These are phyloP conservation scores for Citrus unshiu DNA, from an alignment of 345 rosid species.

Conservation along the genomic window DNA sequence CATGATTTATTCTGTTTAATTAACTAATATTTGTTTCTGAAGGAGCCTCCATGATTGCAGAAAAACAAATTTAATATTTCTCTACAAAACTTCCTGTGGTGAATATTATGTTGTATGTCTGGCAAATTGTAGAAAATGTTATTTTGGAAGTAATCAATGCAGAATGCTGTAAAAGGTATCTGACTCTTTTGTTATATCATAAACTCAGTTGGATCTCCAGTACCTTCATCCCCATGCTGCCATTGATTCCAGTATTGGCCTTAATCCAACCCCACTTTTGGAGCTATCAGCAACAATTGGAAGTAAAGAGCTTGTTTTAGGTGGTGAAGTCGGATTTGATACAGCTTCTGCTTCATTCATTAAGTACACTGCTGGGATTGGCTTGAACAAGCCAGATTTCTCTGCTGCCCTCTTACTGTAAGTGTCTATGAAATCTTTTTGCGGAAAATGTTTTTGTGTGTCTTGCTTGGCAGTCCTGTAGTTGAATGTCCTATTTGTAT, in stretches of 20 bases:
- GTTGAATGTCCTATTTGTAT: neutral
- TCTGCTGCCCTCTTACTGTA: constrained; percentile 65
- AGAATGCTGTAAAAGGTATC: neutral
- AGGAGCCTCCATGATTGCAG: neutral
- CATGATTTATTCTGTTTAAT: neutral
- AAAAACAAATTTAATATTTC: neutral
- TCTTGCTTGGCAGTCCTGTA: neutral
- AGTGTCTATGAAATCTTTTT: constrained; percentile 23
- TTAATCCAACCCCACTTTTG: constrained; percentile 67
- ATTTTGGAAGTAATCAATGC: neutral
- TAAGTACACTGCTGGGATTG: constrained; percentile 69
- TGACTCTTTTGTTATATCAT: constrained; percentile 10
- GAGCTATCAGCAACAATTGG: constrained; percentile 80
- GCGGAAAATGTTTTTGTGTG: neutral
- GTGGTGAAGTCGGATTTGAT: constrained; percentile 79
- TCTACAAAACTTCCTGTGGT: neutral
- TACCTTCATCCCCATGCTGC: constrained; percentile 75
- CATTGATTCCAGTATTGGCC: constrained; percentile 67
- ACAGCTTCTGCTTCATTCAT: constrained; percentile 64
- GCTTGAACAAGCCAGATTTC: constrained; percentile 58
- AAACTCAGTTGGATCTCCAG: constrained; percentile 69
- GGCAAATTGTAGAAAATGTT: constrained; percentile 5
- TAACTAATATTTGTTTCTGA: neutral
- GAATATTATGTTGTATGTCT: neutral
- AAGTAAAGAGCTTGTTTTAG: constrained; percentile 52